Evolutionary conservation across 2,329 filamentous ascomycete species (phyloP).

Genomic region (Alternaria sp.): DNA sequence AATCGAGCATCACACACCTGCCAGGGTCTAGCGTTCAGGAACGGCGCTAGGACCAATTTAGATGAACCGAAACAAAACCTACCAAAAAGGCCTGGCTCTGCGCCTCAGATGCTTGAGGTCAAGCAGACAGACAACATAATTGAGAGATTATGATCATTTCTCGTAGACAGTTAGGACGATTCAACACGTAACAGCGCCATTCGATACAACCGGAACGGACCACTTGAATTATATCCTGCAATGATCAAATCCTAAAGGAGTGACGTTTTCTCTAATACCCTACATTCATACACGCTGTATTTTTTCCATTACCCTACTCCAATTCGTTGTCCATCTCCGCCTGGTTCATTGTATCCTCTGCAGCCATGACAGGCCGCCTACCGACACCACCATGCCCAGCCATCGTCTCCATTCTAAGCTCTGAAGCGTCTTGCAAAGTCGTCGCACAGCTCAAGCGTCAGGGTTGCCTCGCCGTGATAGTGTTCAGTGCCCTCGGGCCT

Average conservation of each 20-base stretch:
- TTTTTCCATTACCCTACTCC: background rate
- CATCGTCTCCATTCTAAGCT: background rate
- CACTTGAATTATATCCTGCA: background rate
- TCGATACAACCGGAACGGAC: background rate
- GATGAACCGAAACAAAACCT: background rate
- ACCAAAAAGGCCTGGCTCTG: background rate
- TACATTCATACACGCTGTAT: background rate
- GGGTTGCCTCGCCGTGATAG: slow-evolving; percentile 21
- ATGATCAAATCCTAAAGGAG: background rate
- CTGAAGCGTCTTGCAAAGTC: slow-evolving; percentile 1
- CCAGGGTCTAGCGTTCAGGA: slow-evolving; percentile 6
- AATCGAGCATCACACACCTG: slow-evolving; percentile 20
- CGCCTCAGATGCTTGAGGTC: background rate
- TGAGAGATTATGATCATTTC: background rate
- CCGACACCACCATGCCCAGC: too few relatives aligned
- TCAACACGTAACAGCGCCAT: background rate
- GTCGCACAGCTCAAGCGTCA: slow-evolving; percentile 26
- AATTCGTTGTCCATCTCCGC: background rate
- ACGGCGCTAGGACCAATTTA: background rate
- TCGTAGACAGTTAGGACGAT: background rate
- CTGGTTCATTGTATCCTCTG: background rate
- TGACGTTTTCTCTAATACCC: background rate
- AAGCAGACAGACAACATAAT: background rate
- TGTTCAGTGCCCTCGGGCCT: slow-evolving; percentile 13
- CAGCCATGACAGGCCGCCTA: background rate